Evolutionary conservation across 2,329 filamentous ascomycete species (phyloP).

Genomic region (Fusarium sp.): DNA sequence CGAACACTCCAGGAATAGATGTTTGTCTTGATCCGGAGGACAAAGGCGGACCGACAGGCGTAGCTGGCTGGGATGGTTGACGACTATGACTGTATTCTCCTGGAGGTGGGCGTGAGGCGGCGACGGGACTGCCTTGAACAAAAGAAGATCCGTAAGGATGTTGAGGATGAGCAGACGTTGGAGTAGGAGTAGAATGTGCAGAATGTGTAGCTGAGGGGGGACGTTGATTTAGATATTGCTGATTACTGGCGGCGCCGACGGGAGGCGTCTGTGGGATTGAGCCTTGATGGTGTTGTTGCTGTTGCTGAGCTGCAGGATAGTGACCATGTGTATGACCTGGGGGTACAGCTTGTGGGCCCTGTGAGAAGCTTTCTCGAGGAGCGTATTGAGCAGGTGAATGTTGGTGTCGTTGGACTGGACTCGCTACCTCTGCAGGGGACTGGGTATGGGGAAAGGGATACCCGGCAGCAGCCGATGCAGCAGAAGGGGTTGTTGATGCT

Average conservation of each 20-base stretch:
- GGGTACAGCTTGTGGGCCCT: slow-evolving; percentile 46
- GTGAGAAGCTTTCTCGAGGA: slow-evolving; percentile 61
- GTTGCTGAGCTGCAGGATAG: slow-evolving; percentile 51
- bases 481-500: slow-evolving; percentile 59
- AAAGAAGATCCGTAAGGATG: slow-evolving; percentile 65
- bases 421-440: slow-evolving; percentile 58
- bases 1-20: slow-evolving; percentile 55
- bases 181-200: slow-evolving; percentile 69
- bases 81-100: slow-evolving; percentile 59
- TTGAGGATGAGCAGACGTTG: slow-evolving; percentile 72
- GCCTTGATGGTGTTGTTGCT: slow-evolving; percentile 42
- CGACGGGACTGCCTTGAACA: slow-evolving; percentile 65
- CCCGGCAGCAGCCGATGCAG: slow-evolving; percentile 56
- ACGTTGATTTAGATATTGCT: slow-evolving; percentile 59
- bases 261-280: slow-evolving; percentile 56
- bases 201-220: slow-evolving; percentile 71
- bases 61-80: slow-evolving; percentile 66
- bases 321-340: slow-evolving; percentile 37
- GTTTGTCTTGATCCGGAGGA: slow-evolving; percentile 59
- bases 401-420: slow-evolving; percentile 65
- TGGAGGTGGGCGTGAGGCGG: slow-evolving; percentile 58
- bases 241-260: slow-evolving; percentile 39
- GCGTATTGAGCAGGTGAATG: slow-evolving; percentile 61
- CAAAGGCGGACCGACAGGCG: slow-evolving; percentile 65
- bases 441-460: slow-evolving; percentile 65